A percentile compares a stretch with the other conserved stretches of the same genome.
Conservation (phyloP, 768 basidiomycete species). For the Stropharia rugosoannulata region DNA sequence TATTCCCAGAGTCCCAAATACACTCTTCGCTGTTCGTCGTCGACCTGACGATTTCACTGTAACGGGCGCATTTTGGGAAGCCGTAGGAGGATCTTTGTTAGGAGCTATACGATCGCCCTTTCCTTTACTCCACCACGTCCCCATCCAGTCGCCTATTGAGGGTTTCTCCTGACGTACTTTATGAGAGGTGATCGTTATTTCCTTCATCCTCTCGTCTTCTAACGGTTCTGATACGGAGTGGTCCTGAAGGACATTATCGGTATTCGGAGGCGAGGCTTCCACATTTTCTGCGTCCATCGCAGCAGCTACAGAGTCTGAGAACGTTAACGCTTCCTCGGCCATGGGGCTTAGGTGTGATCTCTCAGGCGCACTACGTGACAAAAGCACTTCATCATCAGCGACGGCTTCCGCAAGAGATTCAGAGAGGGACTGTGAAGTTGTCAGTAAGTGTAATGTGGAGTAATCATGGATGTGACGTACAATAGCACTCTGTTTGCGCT, state of each 20-base stretch:
- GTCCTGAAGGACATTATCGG: neutral
- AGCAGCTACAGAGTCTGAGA: slow-evolving; percentile 12
- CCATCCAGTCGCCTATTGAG: slow-evolving; percentile 73
- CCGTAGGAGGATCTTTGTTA: slow-evolving; percentile 20
- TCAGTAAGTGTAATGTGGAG: neutral
- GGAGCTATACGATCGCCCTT: slow-evolving; percentile 23
- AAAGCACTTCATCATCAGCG: slow-evolving; percentile 44
- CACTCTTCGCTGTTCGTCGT: slow-evolving; percentile 55
- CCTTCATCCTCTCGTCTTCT: slow-evolving; percentile 13
- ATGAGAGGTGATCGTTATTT: slow-evolving; percentile 21
- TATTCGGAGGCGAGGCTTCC: neutral
- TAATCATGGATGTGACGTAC: slow-evolving; percentile 36
- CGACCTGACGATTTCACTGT: slow-evolving; percentile 20
- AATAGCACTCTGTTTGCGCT: slow-evolving; percentile 56
- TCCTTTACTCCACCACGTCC: slow-evolving; percentile 67
- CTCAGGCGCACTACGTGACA: slow-evolving; percentile 34
- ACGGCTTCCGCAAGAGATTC: slow-evolving; percentile 59
- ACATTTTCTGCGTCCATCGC: neutral
- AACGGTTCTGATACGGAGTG: neutral
- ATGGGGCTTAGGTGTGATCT: slow-evolving; percentile 32
- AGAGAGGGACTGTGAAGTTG: slow-evolving; percentile 39
- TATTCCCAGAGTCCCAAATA: slow-evolving; percentile 72
- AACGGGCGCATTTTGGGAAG: slow-evolving; percentile 11
- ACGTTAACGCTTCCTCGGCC: slow-evolving; percentile 28
- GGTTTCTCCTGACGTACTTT: slow-evolving; percentile 46